These are phyloP conservation scores for Mentha longifolia DNA, from an alignment of 257 asterid species.

Conservation along the genomic window DNA sequence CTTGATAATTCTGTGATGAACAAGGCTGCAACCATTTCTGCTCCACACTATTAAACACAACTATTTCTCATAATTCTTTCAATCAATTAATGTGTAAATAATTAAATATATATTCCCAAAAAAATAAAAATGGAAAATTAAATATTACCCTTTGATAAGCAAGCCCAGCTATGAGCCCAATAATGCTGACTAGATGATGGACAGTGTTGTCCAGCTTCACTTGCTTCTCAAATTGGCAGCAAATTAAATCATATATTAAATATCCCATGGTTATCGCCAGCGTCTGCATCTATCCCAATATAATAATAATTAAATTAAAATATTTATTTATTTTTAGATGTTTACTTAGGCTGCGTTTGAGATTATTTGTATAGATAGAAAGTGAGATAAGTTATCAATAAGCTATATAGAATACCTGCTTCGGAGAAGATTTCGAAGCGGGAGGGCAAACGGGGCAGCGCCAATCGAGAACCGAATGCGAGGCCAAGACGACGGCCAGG, in stretches of 20 bases:
- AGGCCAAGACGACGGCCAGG: conserved; percentile 61
- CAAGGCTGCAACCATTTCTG: conserved; percentile 84
- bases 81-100: too few relatives aligned
- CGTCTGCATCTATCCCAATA: too few relatives aligned
- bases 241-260: conserved; percentile 68
- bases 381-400: too few relatives aligned
- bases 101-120: too few relatives aligned
- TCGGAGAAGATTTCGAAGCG: conserved; percentile 65
- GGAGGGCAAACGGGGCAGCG: conserved; percentile 75
- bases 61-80: neutral
- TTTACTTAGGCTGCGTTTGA: too few relatives aligned
- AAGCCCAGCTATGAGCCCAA: conserved; percentile 79
- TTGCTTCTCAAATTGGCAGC: conserved; percentile 63
- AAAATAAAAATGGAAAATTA: too few relatives aligned
- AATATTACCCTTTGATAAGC: conserved; percentile 60
- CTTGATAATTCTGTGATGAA: conserved; percentile 87
- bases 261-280: conserved; percentile 57
- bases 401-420: conserved; percentile 69
- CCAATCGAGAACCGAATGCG: conserved; percentile 74
- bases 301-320: too few relatives aligned
- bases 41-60: conserved; percentile 59
- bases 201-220: conserved; percentile 64
- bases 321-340: too few relatives aligned
- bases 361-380: too few relatives aligned
- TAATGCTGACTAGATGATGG: conserved; percentile 79